Conservation (phyloP, 495 filamentous ascomycete species). For the Aspergillus incahuasiensis region DNA sequence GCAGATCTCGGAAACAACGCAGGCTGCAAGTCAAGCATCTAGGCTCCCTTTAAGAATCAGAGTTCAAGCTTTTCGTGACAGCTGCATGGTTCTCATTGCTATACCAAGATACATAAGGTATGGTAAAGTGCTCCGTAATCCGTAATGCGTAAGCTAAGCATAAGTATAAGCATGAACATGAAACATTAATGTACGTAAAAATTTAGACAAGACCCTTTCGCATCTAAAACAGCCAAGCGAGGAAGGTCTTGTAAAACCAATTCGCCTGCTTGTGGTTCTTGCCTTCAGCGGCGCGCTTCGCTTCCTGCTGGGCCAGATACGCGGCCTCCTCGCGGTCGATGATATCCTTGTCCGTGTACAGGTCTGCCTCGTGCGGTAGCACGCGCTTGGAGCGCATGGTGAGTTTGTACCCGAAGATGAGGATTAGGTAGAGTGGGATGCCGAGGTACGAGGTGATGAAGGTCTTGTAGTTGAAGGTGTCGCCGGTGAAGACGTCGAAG, state of each 20-base stretch:
- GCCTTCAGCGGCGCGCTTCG: conserved; percentile 40
- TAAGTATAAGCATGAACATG: neutral
- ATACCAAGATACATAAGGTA: neutral
- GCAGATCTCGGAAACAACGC: no score
- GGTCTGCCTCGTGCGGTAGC: conserved; percentile 55
- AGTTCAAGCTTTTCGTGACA: neutral
- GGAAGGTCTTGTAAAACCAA: conserved; percentile 58
- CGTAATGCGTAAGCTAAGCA: neutral
- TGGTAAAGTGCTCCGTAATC: no score
- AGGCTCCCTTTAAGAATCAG: no score
- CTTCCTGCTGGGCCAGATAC: conserved; percentile 47
- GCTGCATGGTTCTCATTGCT: neutral
- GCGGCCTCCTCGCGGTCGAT: conserved; percentile 72
- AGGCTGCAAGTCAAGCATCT: no score
- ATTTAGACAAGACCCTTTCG: neutral
- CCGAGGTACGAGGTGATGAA: conserved; percentile 82
- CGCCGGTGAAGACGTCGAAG: conserved; percentile 63
- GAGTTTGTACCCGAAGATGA: conserved; percentile 69
- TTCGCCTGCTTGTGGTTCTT: conserved; percentile 31
- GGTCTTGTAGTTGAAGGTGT: conserved; percentile 58
- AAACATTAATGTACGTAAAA: neutral
- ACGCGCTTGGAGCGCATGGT: conserved; percentile 48
- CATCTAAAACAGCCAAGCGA: conserved; percentile 63
- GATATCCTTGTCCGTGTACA: conserved; percentile 66
- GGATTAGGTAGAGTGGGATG: conserved; percentile 70